Base-by-base conservation (phyloP, 345 rosid genomes). In the Capsella bursapastoris region DNA sequence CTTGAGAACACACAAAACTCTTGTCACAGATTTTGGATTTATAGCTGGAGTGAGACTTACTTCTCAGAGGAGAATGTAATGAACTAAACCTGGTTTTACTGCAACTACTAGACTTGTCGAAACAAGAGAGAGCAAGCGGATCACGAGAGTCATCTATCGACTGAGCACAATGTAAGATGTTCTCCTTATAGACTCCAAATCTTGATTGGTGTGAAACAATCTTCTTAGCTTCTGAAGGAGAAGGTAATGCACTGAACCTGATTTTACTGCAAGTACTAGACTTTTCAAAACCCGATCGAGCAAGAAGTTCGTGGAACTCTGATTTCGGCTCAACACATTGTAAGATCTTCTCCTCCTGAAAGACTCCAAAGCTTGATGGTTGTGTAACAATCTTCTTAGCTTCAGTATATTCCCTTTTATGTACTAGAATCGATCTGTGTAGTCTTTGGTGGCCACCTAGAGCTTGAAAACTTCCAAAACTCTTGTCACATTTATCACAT, bases 401-500 rank as follows among this genome's bases (percentile, higher is more conserved):
- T 38, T 57, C 45, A 65, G 4, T 3, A 1, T 43, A 4, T 15
- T 50, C 57, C 29, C 4, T 60, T 58, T 32, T 68, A 68, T 2
- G 22, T 5, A 6, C 67, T 58, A 74, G 12, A 12, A 6, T 31
- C 27, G 27, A 35, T 61, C 43, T 61, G 57, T 68, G 70, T 32
- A 75, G 49, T 12, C 1, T 52, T 27, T 68, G 43, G 57, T 61
- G 79, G 1, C 64, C 34, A 61, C 64, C 74, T n/a, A 68, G 51
- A 43, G 41, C 64, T 68, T 68, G 68, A 52, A 1, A 61, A 68
- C 64, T 32, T 6, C 14, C 64, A 68, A 75, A 61, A 25, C 4
- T 60, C 57, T 68, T 60, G 13, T 62, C 57, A 18, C 79, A 75
- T 25, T 11, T 8, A 7, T 22, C 11, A 55, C 73, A 68, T n/a